phyloP scores from a whole-genome alignment of 352 stramenopile species.

The Globisporangium apiculatum region DNA sequence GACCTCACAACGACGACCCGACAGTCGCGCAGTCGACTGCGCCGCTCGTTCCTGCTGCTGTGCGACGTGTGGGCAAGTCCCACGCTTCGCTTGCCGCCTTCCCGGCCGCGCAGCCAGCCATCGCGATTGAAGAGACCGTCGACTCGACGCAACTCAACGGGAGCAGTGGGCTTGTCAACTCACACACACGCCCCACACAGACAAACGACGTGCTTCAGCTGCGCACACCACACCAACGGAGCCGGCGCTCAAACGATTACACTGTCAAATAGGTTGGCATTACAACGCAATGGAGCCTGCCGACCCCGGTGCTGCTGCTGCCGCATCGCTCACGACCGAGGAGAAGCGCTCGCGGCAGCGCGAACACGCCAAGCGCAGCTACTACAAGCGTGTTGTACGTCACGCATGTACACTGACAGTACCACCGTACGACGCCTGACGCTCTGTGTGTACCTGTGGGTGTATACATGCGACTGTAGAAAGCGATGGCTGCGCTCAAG shows the following conservation, averaged over 20 bases:
- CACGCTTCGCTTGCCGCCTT: too few relatives aligned
- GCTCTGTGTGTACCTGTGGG: neutral
- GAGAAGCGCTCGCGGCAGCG: slow-evolving; percentile 15
- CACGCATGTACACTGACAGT: neutral
- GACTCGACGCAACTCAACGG: too few relatives aligned
- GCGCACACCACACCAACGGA: neutral
- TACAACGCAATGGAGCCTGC: slow-evolving; percentile 21
- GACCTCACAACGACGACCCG: too few relatives aligned
- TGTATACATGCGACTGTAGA: slow-evolving; percentile 19
- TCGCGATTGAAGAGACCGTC: too few relatives aligned
- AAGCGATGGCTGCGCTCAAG: slow-evolving; percentile 44
- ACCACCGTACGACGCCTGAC: too few relatives aligned
- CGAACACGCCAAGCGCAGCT: slow-evolving; percentile 58
- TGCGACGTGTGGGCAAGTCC: too few relatives aligned
- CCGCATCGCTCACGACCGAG: neutral
- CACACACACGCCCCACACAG: too few relatives aligned
- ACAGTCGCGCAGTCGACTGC: too few relatives aligned
- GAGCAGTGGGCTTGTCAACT: too few relatives aligned
- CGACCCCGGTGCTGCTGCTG: neutral
- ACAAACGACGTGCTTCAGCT: too few relatives aligned
- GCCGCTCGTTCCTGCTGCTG: too few relatives aligned
- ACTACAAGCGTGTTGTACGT: slow-evolving; percentile 73
- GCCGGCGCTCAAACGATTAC: neutral
- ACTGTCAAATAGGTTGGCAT: neutral
- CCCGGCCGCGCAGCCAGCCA: too few relatives aligned